Evolutionary conservation across 2,329 filamentous ascomycete genomes (phyloP), one percentile per base, ranked within the genome.

Genomic region (Neonectria coccinea): DNA sequence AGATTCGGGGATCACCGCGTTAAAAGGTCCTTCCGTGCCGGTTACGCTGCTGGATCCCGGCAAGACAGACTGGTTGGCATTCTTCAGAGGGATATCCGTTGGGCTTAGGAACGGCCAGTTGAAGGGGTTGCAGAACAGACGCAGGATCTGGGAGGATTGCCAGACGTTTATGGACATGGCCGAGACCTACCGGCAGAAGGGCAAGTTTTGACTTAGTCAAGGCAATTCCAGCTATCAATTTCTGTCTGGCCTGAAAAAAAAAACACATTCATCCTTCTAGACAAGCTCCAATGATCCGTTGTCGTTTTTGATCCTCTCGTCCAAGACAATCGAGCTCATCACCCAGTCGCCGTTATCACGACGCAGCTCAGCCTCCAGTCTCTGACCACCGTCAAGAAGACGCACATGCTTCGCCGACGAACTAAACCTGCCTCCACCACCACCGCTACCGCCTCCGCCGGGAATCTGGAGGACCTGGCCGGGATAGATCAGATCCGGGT

Each of bases 401-500:
- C 76, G 77, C 53, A 79, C 76, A 48, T 79, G 68, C 16, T 78
- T 70, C 4, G 74, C 78, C 9, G 78, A 78, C 4, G 73, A 65
- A n/a, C 69, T 74, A 56, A 81, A 80, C 47, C 77, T 78, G 44
- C 76, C 75, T 8, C 59, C 66, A 16, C 45, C 44, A 2, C 63
- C 70, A 20, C 53, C 61, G 2, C 70, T 66, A 29, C 67, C 69
- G 2, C 70, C 70, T 5, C 74, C 73, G 9, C 74, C 73, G 9
- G 80, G 79, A 0, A 82, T 62, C 57, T 77, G 71, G 2, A 82
- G 74, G 2, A 73, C 74, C 71, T 82, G 80, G 2, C 80, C 80
- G 0, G 80, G 80, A 63, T 80, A 80, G 64, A 82, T 82, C 71
- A 80, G 62, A 47, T 82, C 80, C 6, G 80, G 78, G 68, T 82